Percentiles rank a stretch among this genome's conserved stretches.
These are phyloP conservation scores for Hymenoscyphus linearis DNA, from an alignment of 2,329 filamentous ascomycete genomes.

Conservation along the genomic window DNA sequence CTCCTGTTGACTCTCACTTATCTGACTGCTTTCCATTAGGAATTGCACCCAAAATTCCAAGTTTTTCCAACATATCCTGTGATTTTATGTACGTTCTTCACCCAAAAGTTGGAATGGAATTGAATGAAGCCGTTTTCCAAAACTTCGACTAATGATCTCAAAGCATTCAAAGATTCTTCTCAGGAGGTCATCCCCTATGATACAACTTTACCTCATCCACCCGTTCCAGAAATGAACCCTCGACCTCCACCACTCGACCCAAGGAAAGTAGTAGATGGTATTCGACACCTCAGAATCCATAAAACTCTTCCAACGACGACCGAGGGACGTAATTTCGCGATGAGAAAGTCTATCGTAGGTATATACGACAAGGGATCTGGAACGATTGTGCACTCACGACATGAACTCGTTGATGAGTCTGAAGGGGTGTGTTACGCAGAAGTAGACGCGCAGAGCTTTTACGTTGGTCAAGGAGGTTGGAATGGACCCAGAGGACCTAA, in stretches of 20 bases:
- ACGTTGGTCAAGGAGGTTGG: conserved; percentile 43
- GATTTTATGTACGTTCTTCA: conserved; percentile 3
- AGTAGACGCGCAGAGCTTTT: conserved; percentile 38
- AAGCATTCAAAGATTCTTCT: conserved; percentile 7
- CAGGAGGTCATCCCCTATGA: conserved; percentile 6
- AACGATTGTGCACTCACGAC: conserved; percentile 4
- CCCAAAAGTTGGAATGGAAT: neutral
- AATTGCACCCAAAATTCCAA: conserved; percentile 5
- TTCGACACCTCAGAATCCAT: conserved; percentile 2
- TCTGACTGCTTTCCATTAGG: conserved; percentile 2
- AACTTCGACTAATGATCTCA: neutral
- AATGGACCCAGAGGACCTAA: conserved; percentile 60
- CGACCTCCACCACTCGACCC: conserved; percentile 2
- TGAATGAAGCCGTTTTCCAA: neutral
- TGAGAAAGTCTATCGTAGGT: conserved; percentile 5
- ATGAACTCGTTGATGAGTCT: conserved; percentile 2
- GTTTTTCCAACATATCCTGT: conserved; percentile 9
- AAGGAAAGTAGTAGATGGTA: conserved; percentile 3
- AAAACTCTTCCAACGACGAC: conserved; percentile 1
- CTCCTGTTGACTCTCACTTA: neutral
- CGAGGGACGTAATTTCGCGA: conserved; percentile 1
- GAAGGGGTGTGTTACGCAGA: conserved; percentile 34
- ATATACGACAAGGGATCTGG: conserved; percentile 8
- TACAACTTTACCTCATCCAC: conserved; percentile 6
- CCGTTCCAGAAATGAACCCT: neutral